phyloP scores from a whole-genome alignment of 2,329 filamentous ascomycete genomes.

The Fusarium subtropicale region DNA sequence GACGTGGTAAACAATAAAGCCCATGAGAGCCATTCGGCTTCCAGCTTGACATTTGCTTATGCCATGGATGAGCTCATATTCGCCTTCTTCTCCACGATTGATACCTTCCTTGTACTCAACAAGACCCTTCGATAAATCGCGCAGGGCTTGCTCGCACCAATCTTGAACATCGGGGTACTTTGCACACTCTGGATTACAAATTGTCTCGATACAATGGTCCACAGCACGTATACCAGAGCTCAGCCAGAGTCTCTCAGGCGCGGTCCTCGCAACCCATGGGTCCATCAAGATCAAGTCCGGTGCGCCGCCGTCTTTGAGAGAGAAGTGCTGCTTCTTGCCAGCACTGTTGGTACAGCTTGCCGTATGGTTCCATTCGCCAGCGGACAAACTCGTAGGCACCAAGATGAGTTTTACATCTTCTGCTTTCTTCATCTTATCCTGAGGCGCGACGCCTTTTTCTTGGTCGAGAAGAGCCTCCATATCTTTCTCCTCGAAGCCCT shows the following conservation, averaged over 20 bases:
- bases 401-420: conserved; percentile 9
- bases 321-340: conserved; percentile 22
- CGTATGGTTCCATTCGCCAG: conserved; percentile 20
- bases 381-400: conserved; percentile 14
- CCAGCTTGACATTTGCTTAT: conserved; percentile 24
- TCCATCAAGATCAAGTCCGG: conserved; percentile 27
- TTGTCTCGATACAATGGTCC: conserved; percentile 15
- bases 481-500: conserved; percentile 1
- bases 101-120: conserved; percentile 19
- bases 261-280: conserved; percentile 15
- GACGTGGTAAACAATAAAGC: conserved; percentile 13
- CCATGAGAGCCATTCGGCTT: conserved; percentile 31
- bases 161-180: conserved; percentile 4
- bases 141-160: conserved; percentile 16
- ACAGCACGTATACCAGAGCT: conserved; percentile 24
- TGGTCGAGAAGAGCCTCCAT: conserved; percentile 20
- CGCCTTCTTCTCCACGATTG: not conserved
- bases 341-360: conserved; percentile 23
- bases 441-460: conserved; percentile 2
- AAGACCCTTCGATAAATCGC: not conserved
- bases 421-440: conserved; percentile 15
- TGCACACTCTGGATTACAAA: conserved; percentile 15
- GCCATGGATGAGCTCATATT: not conserved
- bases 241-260: conserved; percentile 2
- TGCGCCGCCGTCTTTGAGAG: conserved; percentile 3